Percentiles rank a stretch among this genome's conserved stretches.
Evolutionary conservation across 1,284 basidiomycete genomes (phyloP).

Genomic region (Peniophora sp.): DNA sequence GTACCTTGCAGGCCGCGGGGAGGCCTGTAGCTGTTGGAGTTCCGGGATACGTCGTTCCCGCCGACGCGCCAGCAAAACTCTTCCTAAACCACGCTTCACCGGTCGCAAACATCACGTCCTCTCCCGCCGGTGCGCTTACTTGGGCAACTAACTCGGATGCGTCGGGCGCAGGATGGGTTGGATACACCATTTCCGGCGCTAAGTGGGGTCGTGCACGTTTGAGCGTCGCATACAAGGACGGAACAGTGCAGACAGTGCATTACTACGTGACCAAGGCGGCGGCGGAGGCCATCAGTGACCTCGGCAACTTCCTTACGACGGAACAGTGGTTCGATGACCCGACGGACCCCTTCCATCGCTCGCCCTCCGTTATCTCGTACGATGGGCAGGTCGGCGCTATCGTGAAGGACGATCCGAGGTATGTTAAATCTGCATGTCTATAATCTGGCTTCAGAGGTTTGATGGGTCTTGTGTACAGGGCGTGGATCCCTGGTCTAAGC

Average conservation of each 20-base stretch:
- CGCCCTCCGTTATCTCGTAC: slow-evolving; percentile 50
- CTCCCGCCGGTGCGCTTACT: slow-evolving; percentile 39
- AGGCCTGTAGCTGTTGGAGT: slow-evolving; percentile 47
- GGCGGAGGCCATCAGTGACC: slow-evolving; percentile 35
- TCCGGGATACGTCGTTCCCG: slow-evolving; percentile 46
- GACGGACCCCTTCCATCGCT: slow-evolving; percentile 44
- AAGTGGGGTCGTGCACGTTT: slow-evolving; percentile 45
- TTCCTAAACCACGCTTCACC: slow-evolving; percentile 39
- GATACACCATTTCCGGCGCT: slow-evolving; percentile 38
- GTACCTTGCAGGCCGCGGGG: slow-evolving; percentile 29
- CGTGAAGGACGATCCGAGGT: slow-evolving; percentile 31
- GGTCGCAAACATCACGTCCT: slow-evolving; percentile 35
- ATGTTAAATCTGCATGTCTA: too few species aligned
- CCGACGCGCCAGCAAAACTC: slow-evolving; percentile 42
- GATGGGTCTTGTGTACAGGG: slow-evolving; percentile 19
- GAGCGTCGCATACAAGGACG: slow-evolving; percentile 42
- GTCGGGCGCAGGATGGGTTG: slow-evolving; percentile 34
- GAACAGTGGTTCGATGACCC: slow-evolving; percentile 46
- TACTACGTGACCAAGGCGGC: slow-evolving; percentile 45
- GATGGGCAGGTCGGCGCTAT: slow-evolving; percentile 42
- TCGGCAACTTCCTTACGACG: slow-evolving; percentile 50
- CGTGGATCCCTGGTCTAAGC: slow-evolving; percentile 51
- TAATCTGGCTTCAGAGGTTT: not conserved
- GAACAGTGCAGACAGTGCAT: slow-evolving; percentile 44
- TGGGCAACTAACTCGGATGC: slow-evolving; percentile 38